Evolutionary conservation across 1,284 basidiomycete genomes (phyloP).

Genomic region (Trichosporon sp.): DNA sequence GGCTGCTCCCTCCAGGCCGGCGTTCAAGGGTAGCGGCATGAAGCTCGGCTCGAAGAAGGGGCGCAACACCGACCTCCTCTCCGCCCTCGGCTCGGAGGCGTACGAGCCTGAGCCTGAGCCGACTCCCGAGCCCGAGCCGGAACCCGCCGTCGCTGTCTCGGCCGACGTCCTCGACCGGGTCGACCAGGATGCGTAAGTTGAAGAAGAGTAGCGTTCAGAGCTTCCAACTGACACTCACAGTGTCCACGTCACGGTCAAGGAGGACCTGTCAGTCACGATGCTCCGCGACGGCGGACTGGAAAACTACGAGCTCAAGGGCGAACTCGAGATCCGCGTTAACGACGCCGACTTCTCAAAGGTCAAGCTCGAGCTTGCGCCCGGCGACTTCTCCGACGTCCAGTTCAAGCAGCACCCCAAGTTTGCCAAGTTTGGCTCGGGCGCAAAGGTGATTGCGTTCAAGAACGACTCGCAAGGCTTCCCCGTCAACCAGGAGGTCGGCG

Average conservation of each 20-base stretch:
- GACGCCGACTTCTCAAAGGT: slow-evolving; percentile 72
- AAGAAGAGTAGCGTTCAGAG: too few relatives aligned
- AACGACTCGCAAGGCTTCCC: slow-evolving; percentile 80
- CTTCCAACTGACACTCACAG: slow-evolving; percentile 50
- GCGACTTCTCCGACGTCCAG: slow-evolving; percentile 66
- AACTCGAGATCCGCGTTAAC: slow-evolving; percentile 82
- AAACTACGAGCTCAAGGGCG: slow-evolving; percentile 84
- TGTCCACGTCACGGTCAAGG: slow-evolving; percentile 79
- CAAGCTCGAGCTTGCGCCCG: slow-evolving; percentile 61
- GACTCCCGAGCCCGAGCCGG: slow-evolving; percentile 52
- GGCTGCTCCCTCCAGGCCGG: slow-evolving; percentile 58
- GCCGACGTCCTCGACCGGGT: slow-evolving; percentile 67
- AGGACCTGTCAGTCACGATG: slow-evolving; percentile 72
- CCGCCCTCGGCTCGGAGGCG: slow-evolving; percentile 76
- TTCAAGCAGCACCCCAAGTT: slow-evolving; percentile 97
- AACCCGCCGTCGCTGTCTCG: slow-evolving; percentile 49
- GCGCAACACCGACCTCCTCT: slow-evolving; percentile 76
- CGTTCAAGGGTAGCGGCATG: slow-evolving; percentile 95
- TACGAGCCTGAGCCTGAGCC: slow-evolving; percentile 53
- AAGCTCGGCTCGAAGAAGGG: slow-evolving; percentile 88
- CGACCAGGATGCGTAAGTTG: slow-evolving; percentile 63
- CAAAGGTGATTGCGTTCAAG: slow-evolving; percentile 74
- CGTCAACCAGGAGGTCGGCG: slow-evolving; percentile 73
- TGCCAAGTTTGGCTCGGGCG: slow-evolving; percentile 64
- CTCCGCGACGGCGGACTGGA: slow-evolving; percentile 86